Conservation (phyloP, 2,329 filamentous ascomycete species). For the Rhinocladiella mackenziei region DNA sequence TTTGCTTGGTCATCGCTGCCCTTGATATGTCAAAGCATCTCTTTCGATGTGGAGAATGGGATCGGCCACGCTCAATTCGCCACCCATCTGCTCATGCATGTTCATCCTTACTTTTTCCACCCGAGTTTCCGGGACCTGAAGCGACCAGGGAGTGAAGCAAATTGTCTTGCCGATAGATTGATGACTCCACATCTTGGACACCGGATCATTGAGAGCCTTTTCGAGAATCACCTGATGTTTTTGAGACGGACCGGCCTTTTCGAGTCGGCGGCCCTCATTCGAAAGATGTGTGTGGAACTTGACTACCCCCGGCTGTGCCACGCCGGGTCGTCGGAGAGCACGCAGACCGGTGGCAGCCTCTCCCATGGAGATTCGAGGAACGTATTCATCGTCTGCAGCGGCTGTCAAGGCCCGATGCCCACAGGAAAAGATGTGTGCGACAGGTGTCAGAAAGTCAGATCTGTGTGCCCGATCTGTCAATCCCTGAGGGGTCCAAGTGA, state of each 20-base stretch:
- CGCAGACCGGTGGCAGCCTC: slow-evolving; percentile 13
- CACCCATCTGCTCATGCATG: slow-evolving; percentile 44
- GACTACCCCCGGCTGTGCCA: slow-evolving; percentile 14
- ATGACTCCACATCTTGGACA: slow-evolving; percentile 43
- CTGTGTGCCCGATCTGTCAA: slow-evolving; percentile 53
- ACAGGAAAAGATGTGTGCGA: slow-evolving; percentile 20
- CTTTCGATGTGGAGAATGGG: slow-evolving; percentile 36
- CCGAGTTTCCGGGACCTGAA: slow-evolving; percentile 18
- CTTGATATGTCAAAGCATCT: slow-evolving; percentile 27
- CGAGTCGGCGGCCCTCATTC: slow-evolving; percentile 50
- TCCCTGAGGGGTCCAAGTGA: slow-evolving; percentile 6
- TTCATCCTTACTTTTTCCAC: slow-evolving; percentile 42
- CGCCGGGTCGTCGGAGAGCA: slow-evolving; percentile 5
- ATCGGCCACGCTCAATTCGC: slow-evolving; percentile 47
- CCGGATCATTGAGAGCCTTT: slow-evolving; percentile 45
- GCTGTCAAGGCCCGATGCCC: slow-evolving; percentile 21
- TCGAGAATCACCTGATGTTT: slow-evolving; percentile 56
- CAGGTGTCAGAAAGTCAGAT: slow-evolving; percentile 18
- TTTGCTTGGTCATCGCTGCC: slow-evolving; percentile 29
- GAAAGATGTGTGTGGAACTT: slow-evolving; percentile 45
- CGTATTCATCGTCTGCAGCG: slow-evolving; percentile 18
- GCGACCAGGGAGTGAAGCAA: neutral
- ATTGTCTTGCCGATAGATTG: slow-evolving; percentile 24
- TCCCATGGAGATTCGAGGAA: slow-evolving; percentile 13
- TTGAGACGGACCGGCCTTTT: slow-evolving; percentile 40